Evolutionary conservation across 257 asterid genomes (phyloP), one percentile per base, ranked within the genome.

Genomic region (Cruciata laevipes): DNA sequence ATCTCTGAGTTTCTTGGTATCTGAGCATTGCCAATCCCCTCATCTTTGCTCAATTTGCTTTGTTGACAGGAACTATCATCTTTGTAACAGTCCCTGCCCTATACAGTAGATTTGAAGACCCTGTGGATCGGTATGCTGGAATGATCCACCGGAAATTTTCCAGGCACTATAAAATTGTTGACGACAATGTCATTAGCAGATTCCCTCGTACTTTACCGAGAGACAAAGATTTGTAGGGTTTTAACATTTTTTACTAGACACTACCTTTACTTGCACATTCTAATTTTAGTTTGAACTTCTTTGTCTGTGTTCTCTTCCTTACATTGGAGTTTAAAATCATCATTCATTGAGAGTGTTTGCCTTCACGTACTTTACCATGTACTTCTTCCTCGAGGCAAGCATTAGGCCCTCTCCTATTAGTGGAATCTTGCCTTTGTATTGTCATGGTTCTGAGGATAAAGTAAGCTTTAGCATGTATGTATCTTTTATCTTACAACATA

Each of bases 111-210:
- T 94, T 87, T 72, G 81, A 84, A 77, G 88, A 80, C 51, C 85
- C 52, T 12, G 80, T 88, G 66, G 96, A 94, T 76, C 76, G 79
- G 8, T 89, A 64, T 66, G 85, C 84, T 59, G 97, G 89, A 65
- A 65, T 73, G 78, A 82, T 89, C 78, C 95, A 86, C 71, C 82
- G 68, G 4, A 81, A 83, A 47, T 82, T 94, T 72, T 83, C 96
- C 1, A 90, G 74, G 85, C 90, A 93, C 74, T 94, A 87, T 44
- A 90, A 79, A 78, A 83, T 87, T 62, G 95, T 88, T 68, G 99
- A 90, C 72, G 95, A 85, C 71, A 90, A 85, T 74, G 70, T 84
- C 77, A 84, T 88, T 31, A 80, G 86, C 81, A 81, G 95, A 75
- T 55, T 90, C 47, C 95, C 96, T 13, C 74, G 84, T 71, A 70